These are phyloP conservation scores for Collybia mongolica DNA, from an alignment of 768 basidiomycete species.

Conservation along the genomic window DNA sequence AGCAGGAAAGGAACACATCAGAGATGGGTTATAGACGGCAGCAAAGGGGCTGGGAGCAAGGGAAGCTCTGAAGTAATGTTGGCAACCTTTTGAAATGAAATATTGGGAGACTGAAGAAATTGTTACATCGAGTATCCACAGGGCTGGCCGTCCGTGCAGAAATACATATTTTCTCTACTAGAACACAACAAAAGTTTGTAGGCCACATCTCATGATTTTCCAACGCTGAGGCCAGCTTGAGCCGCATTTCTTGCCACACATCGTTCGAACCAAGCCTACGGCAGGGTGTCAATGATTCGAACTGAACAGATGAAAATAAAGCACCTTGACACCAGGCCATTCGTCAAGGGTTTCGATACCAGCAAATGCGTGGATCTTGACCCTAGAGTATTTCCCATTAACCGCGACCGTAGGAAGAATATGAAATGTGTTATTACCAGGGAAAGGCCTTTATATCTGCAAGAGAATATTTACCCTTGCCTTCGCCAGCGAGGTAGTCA, in stretches of 20 bases:
- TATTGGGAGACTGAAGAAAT: no score
- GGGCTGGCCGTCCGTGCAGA: no score
- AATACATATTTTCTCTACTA: no score
- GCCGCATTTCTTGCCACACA: neutral
- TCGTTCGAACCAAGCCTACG: neutral
- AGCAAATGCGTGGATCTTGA: slow-evolving; percentile 43
- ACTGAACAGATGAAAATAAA: neutral
- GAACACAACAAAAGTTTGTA: neutral
- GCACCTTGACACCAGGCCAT: slow-evolving; percentile 20
- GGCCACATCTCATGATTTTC: neutral
- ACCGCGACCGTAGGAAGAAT: neutral
- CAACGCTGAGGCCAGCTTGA: neutral
- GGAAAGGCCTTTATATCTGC: slow-evolving; percentile 72
- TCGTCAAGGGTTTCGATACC: slow-evolving; percentile 22
- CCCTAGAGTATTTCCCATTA: slow-evolving; percentile 36
- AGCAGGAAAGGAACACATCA: no score
- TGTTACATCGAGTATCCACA: no score
- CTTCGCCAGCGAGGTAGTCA: slow-evolving; percentile 80
- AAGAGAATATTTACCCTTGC: slow-evolving; percentile 63
- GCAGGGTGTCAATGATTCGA: neutral
- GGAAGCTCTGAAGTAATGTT: no score
- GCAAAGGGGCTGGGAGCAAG: no score
- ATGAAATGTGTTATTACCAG: slow-evolving; percentile 41
- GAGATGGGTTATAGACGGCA: no score
- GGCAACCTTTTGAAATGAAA: no score